A percentile compares a stretch with the other conserved stretches of the same genome.
Evolutionary conservation across 441 rosid species (phyloP).

Genomic region (Adansonia madagascariensis): DNA sequence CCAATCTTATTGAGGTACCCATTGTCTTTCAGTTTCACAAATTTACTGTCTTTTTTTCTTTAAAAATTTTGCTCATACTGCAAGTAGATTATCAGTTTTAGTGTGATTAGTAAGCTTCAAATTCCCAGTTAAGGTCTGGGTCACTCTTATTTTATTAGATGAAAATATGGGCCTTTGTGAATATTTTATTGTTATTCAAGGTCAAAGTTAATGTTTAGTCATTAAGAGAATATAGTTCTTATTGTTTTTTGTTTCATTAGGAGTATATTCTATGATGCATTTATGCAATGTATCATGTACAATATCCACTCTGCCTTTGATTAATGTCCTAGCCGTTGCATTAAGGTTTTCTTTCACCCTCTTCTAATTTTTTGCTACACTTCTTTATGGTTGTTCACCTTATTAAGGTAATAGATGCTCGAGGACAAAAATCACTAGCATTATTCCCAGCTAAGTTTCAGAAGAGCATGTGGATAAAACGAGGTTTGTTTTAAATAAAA

Average conservation of each 20-base stretch:
- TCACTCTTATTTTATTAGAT: background rate
- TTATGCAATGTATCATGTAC: background rate
- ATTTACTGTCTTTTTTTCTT: background rate
- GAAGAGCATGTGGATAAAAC: constrained; percentile 88
- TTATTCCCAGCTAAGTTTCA: constrained; percentile 90
- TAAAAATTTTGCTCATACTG: background rate
- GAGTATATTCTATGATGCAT: background rate
- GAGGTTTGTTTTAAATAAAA: constrained; percentile 44
- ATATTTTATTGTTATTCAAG: background rate
- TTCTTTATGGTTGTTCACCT: background rate
- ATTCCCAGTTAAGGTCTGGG: background rate
- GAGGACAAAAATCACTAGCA: constrained; percentile 74
- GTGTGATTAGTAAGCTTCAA: background rate
- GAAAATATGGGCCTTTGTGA: background rate
- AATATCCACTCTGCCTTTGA: background rate
- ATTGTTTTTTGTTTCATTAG: background rate
- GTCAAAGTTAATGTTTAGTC: background rate
- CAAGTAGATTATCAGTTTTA: background rate
- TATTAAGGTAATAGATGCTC: constrained; percentile 71
- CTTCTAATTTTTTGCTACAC: background rate
- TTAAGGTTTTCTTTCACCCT: background rate
- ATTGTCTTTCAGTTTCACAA: constrained; percentile 18
- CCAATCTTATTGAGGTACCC: constrained; percentile 84
- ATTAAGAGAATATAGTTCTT: background rate
- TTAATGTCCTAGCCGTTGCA: background rate